Base-by-base conservation (phyloP, 352 stramenopile species). In the Pythium utonaiense region DNA sequence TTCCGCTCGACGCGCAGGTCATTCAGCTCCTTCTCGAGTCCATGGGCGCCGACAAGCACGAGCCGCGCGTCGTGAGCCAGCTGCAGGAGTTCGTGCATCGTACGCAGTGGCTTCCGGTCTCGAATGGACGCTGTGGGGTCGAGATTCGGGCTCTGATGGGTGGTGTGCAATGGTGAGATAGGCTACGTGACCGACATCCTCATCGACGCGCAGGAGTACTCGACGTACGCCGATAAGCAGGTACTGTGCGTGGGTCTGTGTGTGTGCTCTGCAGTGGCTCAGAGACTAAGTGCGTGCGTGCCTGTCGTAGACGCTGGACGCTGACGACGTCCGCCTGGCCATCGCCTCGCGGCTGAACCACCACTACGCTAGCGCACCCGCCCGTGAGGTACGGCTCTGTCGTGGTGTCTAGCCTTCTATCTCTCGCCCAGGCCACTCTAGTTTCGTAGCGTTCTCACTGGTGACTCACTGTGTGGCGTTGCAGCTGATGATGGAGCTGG, bases 401-500 rank as follows among this genome's bases (percentile, higher is more conserved):
- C n/a, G n/a, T n/a, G n/a, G n/a, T n/a, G n/a, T n/a, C n/a, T n/a
- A n/a, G n/a, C n/a, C n/a, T n/a, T n/a, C n/a, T n/a, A n/a, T n/a
- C n/a, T n/a, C n/a, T n/a, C n/a, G n/a, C n/a, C n/a, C n/a, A n/a
- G n/a, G n/a, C n/a, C n/a, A n/a, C n/a, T n/a, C n/a, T n/a, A n/a
- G n/a, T n/a, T n/a, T n/a, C n/a, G n/a, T n/a, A n/a, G n/a, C n/a
- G n/a, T n/a, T n/a, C n/a, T n/a, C n/a, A n/a, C n/a, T n/a, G 31
- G 31, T 38, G 10, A 38, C 31, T 38, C 3, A 16, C 6, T 42
- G 22, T 30, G 16, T 25, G 13, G n/a, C n/a, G n/a, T n/a, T n/a
- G n/a, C 52, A 94, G 83, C 52, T 95, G 31, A 89, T 89, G 71
- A 92, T 95, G 82, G 86, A 95, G 65, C 58, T 95, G 38, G 86